Base-by-base conservation (phyloP, 441 rosid genomes). In the Dalechampia spathulata region DNA sequence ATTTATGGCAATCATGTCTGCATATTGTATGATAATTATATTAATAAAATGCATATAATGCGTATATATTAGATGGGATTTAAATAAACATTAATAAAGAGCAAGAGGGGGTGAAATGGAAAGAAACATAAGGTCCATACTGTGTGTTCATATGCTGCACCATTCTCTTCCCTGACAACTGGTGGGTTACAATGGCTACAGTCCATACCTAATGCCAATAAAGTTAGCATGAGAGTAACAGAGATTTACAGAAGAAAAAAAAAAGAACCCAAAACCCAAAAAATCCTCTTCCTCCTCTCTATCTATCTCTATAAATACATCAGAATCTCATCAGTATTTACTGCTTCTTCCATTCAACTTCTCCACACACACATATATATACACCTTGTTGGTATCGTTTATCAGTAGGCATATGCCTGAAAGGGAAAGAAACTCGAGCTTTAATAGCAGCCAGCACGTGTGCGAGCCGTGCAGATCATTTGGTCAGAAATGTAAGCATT, bases 401-500 rank as follows among this genome's bases (percentile, higher is more conserved):
- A 30, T 30, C 34, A 30, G 34, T 12, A 5, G 27, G 26, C 14
- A 25, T 23, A 49, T 72, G 81, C 73, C 71, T 28, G 75, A 58
- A 10, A 45, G 38, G 32, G 70, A 73, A 53, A 57, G 52, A 55
- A 62, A 17, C 55, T 53, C 47, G 42, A 60, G 50, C 55, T 30
- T 28, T 50, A 8, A 44, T 37, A 49, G 49, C 21, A 63, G 52
- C 20, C 65, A 58, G 48, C 58, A 60, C 38, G 64, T 73, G 13
- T 82, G 84, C 50, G 83, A 86, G 28, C 79, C 86, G 11, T 83
- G 87, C 78, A 72, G 80, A 69, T 79, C 87, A 0, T 84, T 90
- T 30, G 91, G 96, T n/a, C 72, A 83, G 78, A 90, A 83, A 71
- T 90, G 93, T 68, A 83, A 79, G 72, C 87, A 81, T 72, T 62